These are phyloP conservation scores for Raddia guianensis DNA, from an alignment of 176 grass and related monocot genomes.

Conservation along the genomic window DNA sequence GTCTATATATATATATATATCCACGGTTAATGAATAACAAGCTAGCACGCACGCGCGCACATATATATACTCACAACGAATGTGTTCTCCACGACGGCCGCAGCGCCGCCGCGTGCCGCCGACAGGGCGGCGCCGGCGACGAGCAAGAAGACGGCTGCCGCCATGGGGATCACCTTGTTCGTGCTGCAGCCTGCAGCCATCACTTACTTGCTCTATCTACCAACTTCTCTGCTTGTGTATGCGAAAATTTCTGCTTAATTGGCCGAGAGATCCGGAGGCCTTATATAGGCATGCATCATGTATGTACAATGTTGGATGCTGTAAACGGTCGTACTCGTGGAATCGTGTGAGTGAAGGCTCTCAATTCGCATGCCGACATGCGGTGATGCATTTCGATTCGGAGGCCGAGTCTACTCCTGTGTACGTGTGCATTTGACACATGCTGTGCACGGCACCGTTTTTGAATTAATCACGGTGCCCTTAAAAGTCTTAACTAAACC, in stretches of 20 bases:
- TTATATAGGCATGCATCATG: not conserved
- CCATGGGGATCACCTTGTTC: constrained; percentile 15
- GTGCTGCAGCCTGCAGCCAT: not conserved
- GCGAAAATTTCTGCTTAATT: not conserved
- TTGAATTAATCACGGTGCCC: not conserved
- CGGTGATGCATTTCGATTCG: not conserved
- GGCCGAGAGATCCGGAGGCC: not conserved
- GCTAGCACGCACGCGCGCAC: too few relatives aligned
- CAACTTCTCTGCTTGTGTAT: not conserved
- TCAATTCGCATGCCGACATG: too few relatives aligned
- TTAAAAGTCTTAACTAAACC: not conserved
- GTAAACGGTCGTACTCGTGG: not conserved
- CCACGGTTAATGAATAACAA: not conserved
- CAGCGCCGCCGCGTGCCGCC: not conserved
- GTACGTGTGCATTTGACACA: not conserved
- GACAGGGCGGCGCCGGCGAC: not conserved
- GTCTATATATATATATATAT: too few relatives aligned
- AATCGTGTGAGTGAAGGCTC: not conserved
- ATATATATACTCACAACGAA: constrained; percentile 30
- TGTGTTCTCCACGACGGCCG: constrained; percentile 28
- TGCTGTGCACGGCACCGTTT: not conserved
- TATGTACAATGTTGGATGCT: not conserved
- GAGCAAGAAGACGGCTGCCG: not conserved
- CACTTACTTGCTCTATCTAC: not conserved
- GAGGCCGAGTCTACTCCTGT: not conserved